Evolutionary conservation across 169 alveolate species (phyloP).

Genomic region (Besnoitia besnoiti): DNA sequence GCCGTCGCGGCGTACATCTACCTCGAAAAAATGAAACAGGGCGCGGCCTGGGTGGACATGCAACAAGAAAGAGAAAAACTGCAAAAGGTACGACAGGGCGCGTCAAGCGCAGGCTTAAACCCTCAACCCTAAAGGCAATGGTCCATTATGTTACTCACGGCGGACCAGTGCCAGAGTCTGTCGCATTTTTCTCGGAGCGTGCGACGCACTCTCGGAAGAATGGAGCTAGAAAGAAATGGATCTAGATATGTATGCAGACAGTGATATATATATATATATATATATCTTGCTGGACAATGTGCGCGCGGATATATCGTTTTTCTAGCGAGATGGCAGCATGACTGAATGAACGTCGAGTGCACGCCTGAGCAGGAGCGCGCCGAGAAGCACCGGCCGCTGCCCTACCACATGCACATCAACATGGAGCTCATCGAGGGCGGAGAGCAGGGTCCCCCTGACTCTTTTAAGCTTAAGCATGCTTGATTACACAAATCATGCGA

Average conservation of each 20-base stretch:
- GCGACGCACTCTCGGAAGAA: no score
- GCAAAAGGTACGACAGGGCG: background rate
- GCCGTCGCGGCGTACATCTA: background rate
- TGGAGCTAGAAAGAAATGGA: no score
- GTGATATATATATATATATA: background rate
- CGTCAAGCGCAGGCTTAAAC: no score
- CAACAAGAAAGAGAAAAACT: slow-evolving; percentile 38
- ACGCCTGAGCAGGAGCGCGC: no score
- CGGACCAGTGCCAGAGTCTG: background rate
- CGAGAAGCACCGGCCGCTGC: background rate
- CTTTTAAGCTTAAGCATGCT: background rate
- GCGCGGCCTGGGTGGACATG: slow-evolving; percentile 29
- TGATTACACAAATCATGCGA: background rate
- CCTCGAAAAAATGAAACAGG: background rate
- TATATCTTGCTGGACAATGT: background rate
- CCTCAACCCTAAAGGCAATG: no score
- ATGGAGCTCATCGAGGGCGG: background rate
- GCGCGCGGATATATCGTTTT: background rate
- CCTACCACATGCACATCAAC: background rate
- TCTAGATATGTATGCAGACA: background rate
- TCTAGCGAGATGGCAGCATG: no score
- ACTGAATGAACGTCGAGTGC: no score
- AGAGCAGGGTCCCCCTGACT: background rate
- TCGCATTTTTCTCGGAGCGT: background rate
- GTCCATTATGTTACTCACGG: no score